phyloP scores from a whole-genome alignment of 2,329 filamentous ascomycete species.

The Phaeosphaeria sp. region DNA sequence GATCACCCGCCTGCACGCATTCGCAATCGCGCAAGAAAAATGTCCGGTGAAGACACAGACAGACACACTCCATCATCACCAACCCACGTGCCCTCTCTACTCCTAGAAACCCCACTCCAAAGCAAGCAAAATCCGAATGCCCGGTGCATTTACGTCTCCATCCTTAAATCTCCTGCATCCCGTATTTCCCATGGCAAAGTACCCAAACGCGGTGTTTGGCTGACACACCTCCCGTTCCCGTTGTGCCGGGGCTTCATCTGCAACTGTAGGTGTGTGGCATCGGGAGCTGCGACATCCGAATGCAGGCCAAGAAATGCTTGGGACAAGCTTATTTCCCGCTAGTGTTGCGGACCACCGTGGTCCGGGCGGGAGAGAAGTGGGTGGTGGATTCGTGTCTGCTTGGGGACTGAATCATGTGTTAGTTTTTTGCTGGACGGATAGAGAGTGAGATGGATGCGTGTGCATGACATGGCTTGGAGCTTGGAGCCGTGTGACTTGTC shows the following conservation, averaged over 20 bases:
- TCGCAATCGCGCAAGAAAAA: neutral
- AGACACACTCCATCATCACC: no score
- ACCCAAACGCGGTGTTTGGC: neutral
- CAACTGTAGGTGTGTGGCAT: slow-evolving; percentile 37
- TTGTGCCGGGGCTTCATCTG: no score
- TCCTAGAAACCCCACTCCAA: no score
- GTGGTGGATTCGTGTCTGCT: neutral
- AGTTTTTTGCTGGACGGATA: neutral
- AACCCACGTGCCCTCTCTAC: no score
- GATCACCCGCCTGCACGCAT: neutral
- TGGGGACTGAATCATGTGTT: neutral
- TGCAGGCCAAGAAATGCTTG: slow-evolving; percentile 14
- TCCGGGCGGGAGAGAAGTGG: neutral
- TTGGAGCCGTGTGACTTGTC: no score
- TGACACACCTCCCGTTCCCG: slow-evolving; percentile 31
- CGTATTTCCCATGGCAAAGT: neutral
- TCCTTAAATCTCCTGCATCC: neutral
- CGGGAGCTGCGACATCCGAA: slow-evolving; percentile 46
- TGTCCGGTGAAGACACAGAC: neutral
- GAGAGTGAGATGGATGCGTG: neutral
- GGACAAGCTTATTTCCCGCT: slow-evolving; percentile 40
- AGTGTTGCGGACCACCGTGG: neutral
- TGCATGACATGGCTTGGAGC: neutral
- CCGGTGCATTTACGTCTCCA: neutral
- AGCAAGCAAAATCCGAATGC: no score